Base-by-base conservation (phyloP, 371 early-diverging fungal genomes). In the Entomophthora muscae region DNA sequence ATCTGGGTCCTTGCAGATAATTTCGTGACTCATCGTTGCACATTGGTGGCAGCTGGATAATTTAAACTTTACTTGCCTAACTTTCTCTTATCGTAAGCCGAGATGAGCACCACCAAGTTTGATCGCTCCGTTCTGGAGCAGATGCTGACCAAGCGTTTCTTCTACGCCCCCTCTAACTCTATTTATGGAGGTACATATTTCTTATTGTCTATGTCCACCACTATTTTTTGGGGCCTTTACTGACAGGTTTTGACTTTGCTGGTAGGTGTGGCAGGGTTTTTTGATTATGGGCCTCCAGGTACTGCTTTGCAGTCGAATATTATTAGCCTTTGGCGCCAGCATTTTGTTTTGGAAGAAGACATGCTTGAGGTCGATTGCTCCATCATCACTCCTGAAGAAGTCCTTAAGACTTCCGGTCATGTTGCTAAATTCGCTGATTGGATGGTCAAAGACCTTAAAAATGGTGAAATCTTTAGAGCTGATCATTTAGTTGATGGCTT, bases 401-500 rank as follows among this genome's bases (percentile, higher is more conserved):
- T 99, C 31, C 78, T 99, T 52, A 97, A 99, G 80, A 93, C 98
- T 26, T 96, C 97, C 52, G 99, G 99, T 56, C 99, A 99, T 80
- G 99, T 99, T 22, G 99, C 98, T 57, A 93, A 94, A 69, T 99
- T 99, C 76, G 85, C 94, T 62, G 99, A 99, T 79, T 93, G 90
- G 81, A 95, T 99, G 93, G 88, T 91, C 74, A 89, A 86, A 69
- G 99, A 98, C 76, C 72, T 82, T 33, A 86, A 85, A 73, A 95
- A 83, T 67, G 95, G 97, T 63, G 95, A 96, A 63, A 88, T 94
- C 65, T 95, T 89, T 83, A 85, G 99, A 67, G 99, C 98, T 33
- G 99, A 99, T 77, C 99, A 99, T 74, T 77, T 98, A 64, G 86
- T 99, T 32, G 93, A 93, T 73, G 89, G 86, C 57, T 91, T 89